These are phyloP conservation scores for Phytophthora foliorum DNA, from an alignment of 352 stramenopile species.

Conservation along the genomic window DNA sequence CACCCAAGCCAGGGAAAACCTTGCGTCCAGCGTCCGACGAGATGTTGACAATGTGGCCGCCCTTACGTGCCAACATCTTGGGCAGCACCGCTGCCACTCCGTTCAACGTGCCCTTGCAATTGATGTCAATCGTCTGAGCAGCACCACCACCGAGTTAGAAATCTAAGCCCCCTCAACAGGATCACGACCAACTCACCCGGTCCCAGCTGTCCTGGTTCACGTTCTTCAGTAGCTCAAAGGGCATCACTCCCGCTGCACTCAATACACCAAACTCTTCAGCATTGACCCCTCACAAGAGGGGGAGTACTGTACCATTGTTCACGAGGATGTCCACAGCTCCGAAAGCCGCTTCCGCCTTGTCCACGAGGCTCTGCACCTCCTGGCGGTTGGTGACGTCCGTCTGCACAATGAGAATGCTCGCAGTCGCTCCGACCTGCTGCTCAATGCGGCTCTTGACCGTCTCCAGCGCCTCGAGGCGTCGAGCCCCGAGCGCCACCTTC, in stretches of 20 bases:
- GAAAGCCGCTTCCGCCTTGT: constrained; percentile 65
- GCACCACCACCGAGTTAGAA: constrained; percentile 6
- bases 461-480: constrained; percentile 72
- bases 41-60: constrained; percentile 89
- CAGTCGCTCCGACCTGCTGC: constrained; percentile 31
- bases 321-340: constrained; percentile 90
- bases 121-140: constrained; percentile 91
- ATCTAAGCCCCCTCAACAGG: neutral
- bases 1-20: constrained; percentile 84
- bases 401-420: constrained; percentile 50
- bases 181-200: constrained; percentile 25
- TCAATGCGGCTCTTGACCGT: constrained; percentile 49
- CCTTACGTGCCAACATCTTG: constrained; percentile 79
- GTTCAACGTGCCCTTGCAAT: constrained; percentile 94
- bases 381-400: constrained; percentile 80
- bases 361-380: constrained; percentile 71
- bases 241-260: constrained; percentile 90
- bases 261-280: neutral
- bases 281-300: neutral
- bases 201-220: constrained; percentile 94
- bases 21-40: constrained; percentile 88
- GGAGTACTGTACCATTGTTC: constrained; percentile 76
- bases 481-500: constrained; percentile 85
- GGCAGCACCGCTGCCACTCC: constrained; percentile 81
- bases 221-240: constrained; percentile 93